These are phyloP conservation scores for Racocetra persica DNA, from an alignment of 371 early-diverging fungal genomes.

Conservation along the genomic window DNA sequence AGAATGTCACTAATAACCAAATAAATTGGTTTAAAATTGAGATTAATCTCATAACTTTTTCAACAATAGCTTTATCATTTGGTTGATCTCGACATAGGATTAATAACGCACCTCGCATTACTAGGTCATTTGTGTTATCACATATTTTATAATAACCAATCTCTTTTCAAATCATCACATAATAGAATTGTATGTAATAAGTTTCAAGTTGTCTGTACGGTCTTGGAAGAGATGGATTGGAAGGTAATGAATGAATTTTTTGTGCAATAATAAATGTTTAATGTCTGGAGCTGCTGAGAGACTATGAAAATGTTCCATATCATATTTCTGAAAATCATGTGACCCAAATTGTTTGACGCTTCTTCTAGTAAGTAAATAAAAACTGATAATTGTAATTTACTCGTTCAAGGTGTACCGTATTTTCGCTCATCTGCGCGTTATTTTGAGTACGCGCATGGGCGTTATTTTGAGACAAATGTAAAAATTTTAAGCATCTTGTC, in stretches of 20 bases:
- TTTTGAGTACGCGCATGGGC: no score
- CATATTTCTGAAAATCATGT: not conserved
- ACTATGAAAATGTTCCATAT: conserved; percentile 1
- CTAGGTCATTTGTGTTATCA: conserved; percentile 31
- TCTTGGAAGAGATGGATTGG: not conserved
- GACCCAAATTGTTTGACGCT: not conserved
- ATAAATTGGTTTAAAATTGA: no score
- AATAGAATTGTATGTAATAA: not conserved
- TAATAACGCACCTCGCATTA: conserved; percentile 15
- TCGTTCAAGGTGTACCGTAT: conserved; percentile 4
- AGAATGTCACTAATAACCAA: no score
- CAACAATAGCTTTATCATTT: no score
- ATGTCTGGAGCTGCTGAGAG: not conserved
- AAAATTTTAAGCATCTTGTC: no score
- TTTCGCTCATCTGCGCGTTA: no score
- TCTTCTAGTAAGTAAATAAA: not conserved
- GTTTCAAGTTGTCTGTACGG: not conserved
- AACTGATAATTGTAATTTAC: not conserved
- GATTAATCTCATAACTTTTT: no score
- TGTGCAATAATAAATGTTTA: not conserved
- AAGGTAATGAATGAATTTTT: not conserved
- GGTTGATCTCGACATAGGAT: not conserved
- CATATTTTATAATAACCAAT: conserved; percentile 24
- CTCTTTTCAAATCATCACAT: conserved; percentile 11
- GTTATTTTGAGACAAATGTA: no score